A percentile compares a stretch with the other conserved stretches of the same genome.
phyloP scores from a whole-genome alignment of 148 eudicot genomes.

The Spergularia marina region DNA sequence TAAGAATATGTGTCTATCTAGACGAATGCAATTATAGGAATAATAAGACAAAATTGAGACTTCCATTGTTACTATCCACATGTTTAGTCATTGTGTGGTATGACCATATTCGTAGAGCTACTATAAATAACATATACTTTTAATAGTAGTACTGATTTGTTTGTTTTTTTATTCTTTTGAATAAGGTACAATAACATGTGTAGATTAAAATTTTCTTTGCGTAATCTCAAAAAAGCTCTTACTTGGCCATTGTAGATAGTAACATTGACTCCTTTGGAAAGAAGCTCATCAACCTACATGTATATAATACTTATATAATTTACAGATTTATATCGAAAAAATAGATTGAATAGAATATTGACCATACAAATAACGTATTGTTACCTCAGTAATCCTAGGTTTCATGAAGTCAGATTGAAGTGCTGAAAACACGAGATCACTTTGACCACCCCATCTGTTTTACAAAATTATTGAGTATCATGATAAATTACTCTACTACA shows the following conservation, averaged over 20 bases:
- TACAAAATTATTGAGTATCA: background rate
- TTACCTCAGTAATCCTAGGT: conserved; percentile 81
- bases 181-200: background rate
- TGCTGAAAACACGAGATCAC: conserved; percentile 47
- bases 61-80: too few species aligned
- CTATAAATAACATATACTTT: too few species aligned
- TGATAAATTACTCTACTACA: too few species aligned
- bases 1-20: too few species aligned
- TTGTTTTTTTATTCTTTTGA: too few species aligned
- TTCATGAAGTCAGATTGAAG: conserved; percentile 75
- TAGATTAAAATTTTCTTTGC: background rate
- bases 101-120: too few species aligned
- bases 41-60: too few species aligned
- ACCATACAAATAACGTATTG: background rate
- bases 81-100: too few species aligned
- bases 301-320: background rate
- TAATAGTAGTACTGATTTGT: too few species aligned
- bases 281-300: conserved; percentile 58
- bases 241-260: conserved; percentile 71
- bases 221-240: conserved; percentile 17
- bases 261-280: conserved; percentile 51
- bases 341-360: too few species aligned
- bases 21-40: too few species aligned
- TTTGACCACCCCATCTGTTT: conserved; percentile 78
- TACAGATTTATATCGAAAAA: too few species aligned